Conservation (phyloP, 1,139 yeast genomes). For the Pichia sp. region DNA sequence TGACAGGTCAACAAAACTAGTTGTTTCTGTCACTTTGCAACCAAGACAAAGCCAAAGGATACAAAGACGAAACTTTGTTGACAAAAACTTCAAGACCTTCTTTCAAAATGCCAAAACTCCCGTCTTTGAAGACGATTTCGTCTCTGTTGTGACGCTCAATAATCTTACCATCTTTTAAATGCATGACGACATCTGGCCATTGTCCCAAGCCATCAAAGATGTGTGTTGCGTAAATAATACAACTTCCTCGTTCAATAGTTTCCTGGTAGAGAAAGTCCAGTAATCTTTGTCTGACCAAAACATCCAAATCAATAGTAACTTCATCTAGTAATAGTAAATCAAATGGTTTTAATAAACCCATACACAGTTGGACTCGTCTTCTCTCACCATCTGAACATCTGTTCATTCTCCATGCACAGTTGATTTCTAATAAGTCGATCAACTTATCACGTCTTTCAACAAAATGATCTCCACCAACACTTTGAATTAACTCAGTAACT, state of each 20-base stretch:
- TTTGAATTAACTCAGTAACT: conserved; percentile 66
- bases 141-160: conserved; percentile 28
- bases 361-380: conserved; percentile 83
- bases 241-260: conserved; percentile 57
- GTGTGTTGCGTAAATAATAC: conserved; percentile 89
- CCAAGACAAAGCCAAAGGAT: conserved; percentile 53
- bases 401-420: conserved; percentile 88
- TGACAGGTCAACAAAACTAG: neutral
- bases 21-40: neutral
- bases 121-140: conserved; percentile 24
- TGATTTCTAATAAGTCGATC: conserved; percentile 72
- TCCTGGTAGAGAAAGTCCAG: conserved; percentile 64
- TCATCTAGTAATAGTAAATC: conserved; percentile 77
- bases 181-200: conserved; percentile 87
- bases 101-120: neutral
- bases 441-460: conserved; percentile 72
- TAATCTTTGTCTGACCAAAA: conserved; percentile 73
- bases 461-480: conserved; percentile 75
- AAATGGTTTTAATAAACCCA: conserved; percentile 94
- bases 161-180: conserved; percentile 62
- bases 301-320: conserved; percentile 94
- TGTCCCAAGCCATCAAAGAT: conserved; percentile 86
- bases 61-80: conserved; percentile 47
- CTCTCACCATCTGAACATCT: conserved; percentile 91
- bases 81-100: conserved; percentile 27